phyloP scores from a whole-genome alignment of 371 early-diverging fungal species.

The Fennellomyces sp. region DNA sequence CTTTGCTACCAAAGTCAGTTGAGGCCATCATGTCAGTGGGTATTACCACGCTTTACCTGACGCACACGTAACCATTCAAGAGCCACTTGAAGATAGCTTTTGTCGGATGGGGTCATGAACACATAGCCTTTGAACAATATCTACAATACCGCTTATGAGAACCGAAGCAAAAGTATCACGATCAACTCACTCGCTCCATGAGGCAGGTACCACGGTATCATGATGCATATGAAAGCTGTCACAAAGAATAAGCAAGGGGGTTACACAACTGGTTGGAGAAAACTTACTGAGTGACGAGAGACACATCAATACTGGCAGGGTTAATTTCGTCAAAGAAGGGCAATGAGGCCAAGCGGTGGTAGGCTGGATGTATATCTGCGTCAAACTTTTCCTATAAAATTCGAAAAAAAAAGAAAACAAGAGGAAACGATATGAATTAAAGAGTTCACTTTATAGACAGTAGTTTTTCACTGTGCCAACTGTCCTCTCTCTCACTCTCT shows the following conservation, averaged over 20 bases:
- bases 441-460: not conserved
- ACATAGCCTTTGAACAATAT: slow-evolving; percentile 98
- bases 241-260: not conserved
- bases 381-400: slow-evolving; percentile 74
- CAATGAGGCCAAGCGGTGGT: slow-evolving; percentile 94
- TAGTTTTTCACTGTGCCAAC: not conserved
- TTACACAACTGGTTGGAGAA: not conserved
- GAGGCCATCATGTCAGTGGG: not conserved
- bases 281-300: slow-evolving; percentile 95
- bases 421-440: slow-evolving; percentile 16
- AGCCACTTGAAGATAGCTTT: slow-evolving; percentile 99
- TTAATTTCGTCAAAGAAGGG: slow-evolving; percentile 99
- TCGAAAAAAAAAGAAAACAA: slow-evolving; percentile 16
- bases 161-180: not conserved
- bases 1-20: slow-evolving; percentile 41
- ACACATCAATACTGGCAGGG: slow-evolving; percentile 90
- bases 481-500: not conserved
- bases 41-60: slow-evolving; percentile 59
- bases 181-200: slow-evolving; percentile 89
- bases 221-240: slow-evolving; percentile 99
- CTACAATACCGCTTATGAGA: slow-evolving; percentile 34
- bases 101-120: slow-evolving; percentile 99
- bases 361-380: slow-evolving; percentile 99
- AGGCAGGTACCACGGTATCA: slow-evolving; percentile 99
- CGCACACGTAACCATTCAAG: slow-evolving; percentile 95